Conservation (phyloP, 305 asterid species). For the Fraxinus nigra region DNA sequence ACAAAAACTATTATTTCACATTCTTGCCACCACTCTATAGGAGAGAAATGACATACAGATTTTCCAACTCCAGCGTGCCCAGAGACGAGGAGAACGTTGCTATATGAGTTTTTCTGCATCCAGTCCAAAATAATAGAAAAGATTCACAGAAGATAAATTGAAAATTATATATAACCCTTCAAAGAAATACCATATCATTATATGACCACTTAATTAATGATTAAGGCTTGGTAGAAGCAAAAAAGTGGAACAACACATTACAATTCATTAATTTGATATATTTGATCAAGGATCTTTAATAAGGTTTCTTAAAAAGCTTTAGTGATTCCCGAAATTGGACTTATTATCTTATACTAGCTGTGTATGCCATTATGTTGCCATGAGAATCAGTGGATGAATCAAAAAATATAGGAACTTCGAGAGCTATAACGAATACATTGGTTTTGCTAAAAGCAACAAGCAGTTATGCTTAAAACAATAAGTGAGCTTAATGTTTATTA, state of each 20-base stretch:
- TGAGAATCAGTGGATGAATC: background rate
- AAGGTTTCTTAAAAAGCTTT: background rate
- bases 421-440: background rate
- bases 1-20: conserved; percentile 5
- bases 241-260: background rate
- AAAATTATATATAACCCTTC: background rate
- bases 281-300: background rate
- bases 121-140: conserved; percentile 24
- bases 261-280: background rate
- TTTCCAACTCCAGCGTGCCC: conserved; percentile 97
- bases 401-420: background rate
- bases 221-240: background rate
- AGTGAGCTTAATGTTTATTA: background rate
- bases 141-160: background rate
- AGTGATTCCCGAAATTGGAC: background rate
- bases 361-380: background rate
- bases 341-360: background rate
- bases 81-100: conserved; percentile 66
- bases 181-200: conserved; percentile 8
- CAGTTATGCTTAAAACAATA: background rate
- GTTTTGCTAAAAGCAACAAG: background rate
- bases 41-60: conserved; percentile 61
- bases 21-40: background rate
- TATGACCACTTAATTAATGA: background rate
- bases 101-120: conserved; percentile 46